Percentiles rank a stretch among this genome's conserved stretches.
phyloP scores from a whole-genome alignment of 257 asterid genomes.

The Oldenlandia corymbosa region DNA sequence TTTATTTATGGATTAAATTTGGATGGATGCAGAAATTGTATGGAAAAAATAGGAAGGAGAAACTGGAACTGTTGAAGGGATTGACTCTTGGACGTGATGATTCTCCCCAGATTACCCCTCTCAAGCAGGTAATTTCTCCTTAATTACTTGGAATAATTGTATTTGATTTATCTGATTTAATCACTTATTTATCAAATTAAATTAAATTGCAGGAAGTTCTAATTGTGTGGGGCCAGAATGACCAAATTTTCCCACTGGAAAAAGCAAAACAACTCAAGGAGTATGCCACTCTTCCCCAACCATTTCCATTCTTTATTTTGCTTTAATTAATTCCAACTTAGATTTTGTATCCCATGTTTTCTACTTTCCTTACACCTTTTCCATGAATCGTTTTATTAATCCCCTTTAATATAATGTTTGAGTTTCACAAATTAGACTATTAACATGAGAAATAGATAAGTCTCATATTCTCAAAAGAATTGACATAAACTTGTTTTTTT shows the following conservation, averaged over 20 bases:
- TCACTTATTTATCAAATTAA: background rate
- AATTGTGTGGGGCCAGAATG: conserved; percentile 85
- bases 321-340: no score
- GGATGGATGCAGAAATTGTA: conserved; percentile 48
- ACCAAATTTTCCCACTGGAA: conserved; percentile 55
- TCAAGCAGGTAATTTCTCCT: conserved; percentile 39
- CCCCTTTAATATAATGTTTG: no score
- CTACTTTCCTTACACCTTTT: no score
- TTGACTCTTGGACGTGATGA: conserved; percentile 51
- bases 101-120: conserved; percentile 31
- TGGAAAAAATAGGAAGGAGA: conserved; percentile 54
- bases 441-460: no score
- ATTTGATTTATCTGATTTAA: background rate
- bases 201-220: conserved; percentile 45
- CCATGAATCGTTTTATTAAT: no score
- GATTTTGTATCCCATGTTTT: no score
- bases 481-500: no score
- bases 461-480: no score
- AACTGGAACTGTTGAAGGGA: conserved; percentile 58
- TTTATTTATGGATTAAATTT: background rate
- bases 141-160: no score
- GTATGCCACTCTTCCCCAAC: conserved; percentile 29
- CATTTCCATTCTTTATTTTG: background rate
- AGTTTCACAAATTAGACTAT: no score
- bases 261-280: conserved; percentile 52